Conservation (phyloP, 73 alveolate genomes). For the Paramecium caudatum region DNA sequence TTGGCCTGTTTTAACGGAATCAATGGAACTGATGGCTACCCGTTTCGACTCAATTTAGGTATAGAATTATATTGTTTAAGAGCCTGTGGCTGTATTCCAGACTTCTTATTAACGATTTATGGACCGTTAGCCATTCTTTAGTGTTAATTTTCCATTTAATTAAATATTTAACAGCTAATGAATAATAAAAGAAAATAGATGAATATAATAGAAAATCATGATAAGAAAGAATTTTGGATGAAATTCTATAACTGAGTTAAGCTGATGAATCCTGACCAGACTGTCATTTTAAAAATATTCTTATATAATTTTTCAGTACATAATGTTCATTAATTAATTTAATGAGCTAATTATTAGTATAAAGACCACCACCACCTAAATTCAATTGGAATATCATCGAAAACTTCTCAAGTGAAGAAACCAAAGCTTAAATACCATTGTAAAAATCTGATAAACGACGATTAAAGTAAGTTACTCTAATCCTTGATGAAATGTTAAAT, state of each 20-base stretch:
- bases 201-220: not conserved
- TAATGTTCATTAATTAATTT: not conserved
- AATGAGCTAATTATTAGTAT: not conserved
- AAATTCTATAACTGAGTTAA: too few species aligned
- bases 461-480: not conserved
- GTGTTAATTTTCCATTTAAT: not conserved
- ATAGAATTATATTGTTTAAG: too few species aligned
- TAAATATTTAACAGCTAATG: not conserved
- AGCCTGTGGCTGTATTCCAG: not conserved
- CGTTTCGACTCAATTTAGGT: not conserved
- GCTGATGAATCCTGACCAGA: conserved; percentile 1
- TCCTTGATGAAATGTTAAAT: not conserved
- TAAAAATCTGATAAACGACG: conserved; percentile 42
- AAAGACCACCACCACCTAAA: conserved; percentile 34
- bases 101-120: not conserved
- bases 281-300: not conserved
- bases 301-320: not conserved
- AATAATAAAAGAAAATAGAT: not conserved
- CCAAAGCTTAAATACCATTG: not conserved
- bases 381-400: conserved; percentile 11
- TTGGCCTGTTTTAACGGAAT: not conserved
- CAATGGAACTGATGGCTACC: not conserved
- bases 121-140: not conserved
- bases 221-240: too few species aligned
- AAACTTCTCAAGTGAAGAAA: not conserved